phyloP scores from a whole-genome alignment of 345 rosid genomes.

The Mangifera indica region DNA sequence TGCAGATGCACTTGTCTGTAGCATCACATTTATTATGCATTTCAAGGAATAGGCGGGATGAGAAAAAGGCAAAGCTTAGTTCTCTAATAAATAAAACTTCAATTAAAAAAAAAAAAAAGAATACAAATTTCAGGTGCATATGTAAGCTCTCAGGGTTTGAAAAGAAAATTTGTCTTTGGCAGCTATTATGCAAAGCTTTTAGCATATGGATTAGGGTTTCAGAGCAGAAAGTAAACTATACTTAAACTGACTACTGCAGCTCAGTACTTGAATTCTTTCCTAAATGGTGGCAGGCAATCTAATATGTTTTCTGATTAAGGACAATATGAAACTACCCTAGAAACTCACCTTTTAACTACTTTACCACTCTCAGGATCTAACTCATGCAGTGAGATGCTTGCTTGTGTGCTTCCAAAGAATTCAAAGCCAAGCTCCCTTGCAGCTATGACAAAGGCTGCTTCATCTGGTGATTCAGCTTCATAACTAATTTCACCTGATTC shows the following conservation, averaged over 20 bases:
- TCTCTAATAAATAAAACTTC: neutral
- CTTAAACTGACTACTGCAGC: neutral
- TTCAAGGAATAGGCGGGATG: neutral
- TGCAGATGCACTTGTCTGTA: neutral
- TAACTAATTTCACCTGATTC: slow-evolving; percentile 51
- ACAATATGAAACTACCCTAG: slow-evolving; percentile 2
- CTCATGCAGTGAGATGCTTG: slow-evolving; percentile 56
- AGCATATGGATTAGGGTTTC: neutral
- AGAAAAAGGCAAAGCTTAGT: too few species aligned
- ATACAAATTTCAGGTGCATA: slow-evolving; percentile 1
- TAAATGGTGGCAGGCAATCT: neutral
- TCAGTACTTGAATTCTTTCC: neutral
- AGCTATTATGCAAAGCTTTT: neutral
- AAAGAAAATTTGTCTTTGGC: neutral
- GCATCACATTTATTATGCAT: neutral
- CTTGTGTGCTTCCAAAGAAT: slow-evolving; percentile 61
- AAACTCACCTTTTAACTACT: slow-evolving; percentile 45
- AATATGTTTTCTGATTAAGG: slow-evolving; percentile 4
- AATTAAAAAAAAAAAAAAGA: neutral
- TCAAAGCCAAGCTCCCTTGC: slow-evolving; percentile 82
- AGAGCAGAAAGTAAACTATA: neutral
- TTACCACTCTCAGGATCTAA: slow-evolving; percentile 40
- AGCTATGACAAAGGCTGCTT: slow-evolving; percentile 83
- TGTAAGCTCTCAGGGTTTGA: neutral
- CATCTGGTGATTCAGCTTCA: slow-evolving; percentile 92